Evolutionary conservation across 1,284 basidiomycete genomes (phyloP), one percentile per base, ranked within the genome.

Genomic region (Hymenochaete sp.): DNA sequence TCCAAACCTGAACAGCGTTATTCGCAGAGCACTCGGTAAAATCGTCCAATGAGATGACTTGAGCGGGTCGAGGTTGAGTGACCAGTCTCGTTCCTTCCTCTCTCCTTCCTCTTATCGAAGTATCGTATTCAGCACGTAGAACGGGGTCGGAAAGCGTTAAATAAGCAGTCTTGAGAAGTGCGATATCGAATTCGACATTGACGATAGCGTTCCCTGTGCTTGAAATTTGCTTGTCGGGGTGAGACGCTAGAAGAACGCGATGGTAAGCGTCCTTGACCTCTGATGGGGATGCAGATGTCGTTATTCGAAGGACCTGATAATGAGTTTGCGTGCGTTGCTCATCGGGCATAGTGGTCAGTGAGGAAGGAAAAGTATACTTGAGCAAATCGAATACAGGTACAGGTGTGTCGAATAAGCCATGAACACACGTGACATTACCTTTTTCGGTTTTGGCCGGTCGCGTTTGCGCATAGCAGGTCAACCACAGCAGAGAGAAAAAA

Each of bases 211-310:
- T 16, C 7, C n/a, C 11, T 11, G 4, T 25, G 8, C 25, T 26
- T 16, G 32, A n/a, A 16, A n/a, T 19, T 29, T 22, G 25, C 53
- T 86, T 88, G 65, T 88, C 85, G 0, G 85, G 84, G 53, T 88
- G 85, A 35, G 64, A 65, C 35, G 61, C 64, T 1, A 86, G 67
- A 24, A 88, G 71, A 16, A 71, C 70, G 19, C 70, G 73, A 56
- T 79, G 85, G 59, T 88, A 88, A 5, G 81, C 82, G 10, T 64
- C 54, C 60, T 84, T 88, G 59, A 88, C 70, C 39, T 82, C 73
- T 21, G 55, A 47, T 3, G 49, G 25, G 11, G 59, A 56, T 14
- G 66, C 64, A 21, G 61, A 53, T 10, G 52, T 54, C 14, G 59
- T 32, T 26, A 68, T 42, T 9, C 57, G 53, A 36, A 70, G 62